Evolutionary conservation across 805 yeast species (phyloP).

Genomic region (Cyberlindnera amylophila): DNA sequence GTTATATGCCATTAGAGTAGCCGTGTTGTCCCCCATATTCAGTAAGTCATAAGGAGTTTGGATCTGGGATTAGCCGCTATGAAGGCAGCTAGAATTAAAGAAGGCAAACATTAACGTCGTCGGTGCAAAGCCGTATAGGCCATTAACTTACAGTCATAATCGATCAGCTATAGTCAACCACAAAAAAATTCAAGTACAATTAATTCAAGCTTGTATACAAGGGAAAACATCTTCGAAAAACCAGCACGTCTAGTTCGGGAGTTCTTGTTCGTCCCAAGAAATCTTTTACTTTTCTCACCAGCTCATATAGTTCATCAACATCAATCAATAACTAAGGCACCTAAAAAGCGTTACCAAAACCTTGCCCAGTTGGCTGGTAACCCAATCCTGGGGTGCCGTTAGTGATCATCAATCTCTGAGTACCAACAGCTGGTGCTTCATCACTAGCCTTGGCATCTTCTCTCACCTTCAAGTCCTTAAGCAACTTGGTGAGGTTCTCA

Average conservation of each 20-base stretch:
- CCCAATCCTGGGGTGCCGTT: constrained; percentile 67
- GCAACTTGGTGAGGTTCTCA: constrained; percentile 57
- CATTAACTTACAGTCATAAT: too few species aligned
- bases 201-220: background rate
- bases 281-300: background rate
- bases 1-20: too few species aligned
- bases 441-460: constrained; percentile 54
- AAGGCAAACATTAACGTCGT: too few species aligned
- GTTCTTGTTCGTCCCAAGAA: background rate
- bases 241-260: background rate
- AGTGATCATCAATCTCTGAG: constrained; percentile 77
- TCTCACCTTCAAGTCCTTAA: constrained; percentile 68
- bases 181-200: background rate
- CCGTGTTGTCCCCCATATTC: too few species aligned
- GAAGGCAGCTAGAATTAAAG: too few species aligned
- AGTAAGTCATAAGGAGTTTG: too few species aligned
- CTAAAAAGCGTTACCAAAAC: constrained; percentile 54
- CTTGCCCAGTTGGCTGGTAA: constrained; percentile 68
- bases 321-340: background rate
- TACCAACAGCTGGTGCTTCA: constrained; percentile 42
- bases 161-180: background rate
- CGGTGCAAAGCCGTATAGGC: too few species aligned
- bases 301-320: background rate
- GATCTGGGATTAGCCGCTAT: too few species aligned
- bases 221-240: background rate